Conservation (phyloP, 2,329 filamentous ascomycete genomes). For the Triangularia verruculosa region DNA sequence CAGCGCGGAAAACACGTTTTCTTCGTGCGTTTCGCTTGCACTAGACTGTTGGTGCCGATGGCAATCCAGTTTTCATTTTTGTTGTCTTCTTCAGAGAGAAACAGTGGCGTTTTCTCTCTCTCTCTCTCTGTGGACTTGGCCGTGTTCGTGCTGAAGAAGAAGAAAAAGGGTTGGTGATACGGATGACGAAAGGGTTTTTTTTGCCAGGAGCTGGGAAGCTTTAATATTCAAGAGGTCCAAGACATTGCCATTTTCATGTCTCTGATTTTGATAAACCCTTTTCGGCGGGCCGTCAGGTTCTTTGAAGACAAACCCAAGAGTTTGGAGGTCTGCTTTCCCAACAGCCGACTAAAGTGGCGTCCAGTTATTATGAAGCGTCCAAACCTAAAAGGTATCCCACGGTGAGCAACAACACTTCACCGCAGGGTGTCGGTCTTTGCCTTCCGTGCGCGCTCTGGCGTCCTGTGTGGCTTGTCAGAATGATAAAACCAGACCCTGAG, state of each 20-base stretch:
- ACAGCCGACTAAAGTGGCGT: too few species aligned
- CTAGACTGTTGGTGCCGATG: too few species aligned
- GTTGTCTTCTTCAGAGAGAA: not conserved
- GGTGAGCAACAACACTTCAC: not conserved
- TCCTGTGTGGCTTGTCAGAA: not conserved
- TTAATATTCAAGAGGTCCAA: not conserved
- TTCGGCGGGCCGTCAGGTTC: too few species aligned
- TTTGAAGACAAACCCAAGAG: too few species aligned
- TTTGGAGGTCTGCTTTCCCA: too few species aligned
- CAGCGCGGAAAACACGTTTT: not conserved
- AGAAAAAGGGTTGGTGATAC: not conserved
- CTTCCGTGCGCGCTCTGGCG: not conserved
- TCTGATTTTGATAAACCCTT: not conserved
- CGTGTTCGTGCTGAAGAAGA: not conserved
- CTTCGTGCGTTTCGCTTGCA: not conserved
- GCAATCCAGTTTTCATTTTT: not conserved
- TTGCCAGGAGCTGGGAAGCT: not conserved
- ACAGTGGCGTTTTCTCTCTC: not conserved
- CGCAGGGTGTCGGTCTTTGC: not conserved
- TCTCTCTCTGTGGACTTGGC: not conserved
- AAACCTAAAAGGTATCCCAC: too few species aligned
- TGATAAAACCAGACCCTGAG: not conserved
- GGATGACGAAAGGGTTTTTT: not conserved
- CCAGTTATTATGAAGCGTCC: too few species aligned
- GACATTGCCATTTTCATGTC: not conserved